Base-by-base conservation (phyloP, 371 early-diverging fungal genomes). In the Basidiobolus meristosporus region DNA sequence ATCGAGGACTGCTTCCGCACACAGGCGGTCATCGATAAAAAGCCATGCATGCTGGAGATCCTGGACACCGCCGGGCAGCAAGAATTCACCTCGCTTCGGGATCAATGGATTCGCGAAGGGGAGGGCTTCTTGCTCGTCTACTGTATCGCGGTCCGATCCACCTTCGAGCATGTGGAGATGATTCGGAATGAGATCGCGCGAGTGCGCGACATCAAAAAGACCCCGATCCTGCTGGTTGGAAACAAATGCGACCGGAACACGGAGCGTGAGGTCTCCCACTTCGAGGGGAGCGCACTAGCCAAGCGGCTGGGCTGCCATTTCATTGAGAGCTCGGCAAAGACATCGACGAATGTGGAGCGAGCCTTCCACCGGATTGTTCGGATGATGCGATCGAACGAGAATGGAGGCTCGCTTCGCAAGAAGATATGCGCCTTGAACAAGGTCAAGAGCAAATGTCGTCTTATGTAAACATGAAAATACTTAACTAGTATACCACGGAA, bases 1-100 rank as follows among this genome's bases (percentile, higher is more conserved):
- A 88, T 88, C 45, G 89, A 88, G 54, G 89, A 88, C 52, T 81
- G 80, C 20, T 88, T 84, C 55, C 65, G 86, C 42, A 85, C 82
- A 52, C 82, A 82, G 49, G 77, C 83, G 20, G 84, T 83, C 53
- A 76, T 88, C 20, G 88, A 84, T 45, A 73, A 73, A 22, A 71
- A 77, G 42, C 81, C 78, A 53, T 84, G 83, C 50, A 79, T 85
- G 78, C 64, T n/a, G n/a, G n/a, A n/a, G n/a, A n/a, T n/a, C n/a
- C n/a, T n/a, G n/a, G n/a, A n/a, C n/a, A n/a, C n/a, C n/a, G n/a
- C n/a, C n/a, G n/a, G n/a, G n/a, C n/a, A n/a, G n/a, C n/a, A n/a
- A n/a, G n/a, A n/a, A n/a, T n/a, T n/a, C n/a, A n/a, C n/a, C n/a
- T n/a, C n/a, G n/a, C n/a, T n/a, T n/a, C n/a, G n/a, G n/a, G n/a